phyloP scores from a whole-genome alignment of 371 early-diverging fungal genomes.

The Rhizopus arrhizus region DNA sequence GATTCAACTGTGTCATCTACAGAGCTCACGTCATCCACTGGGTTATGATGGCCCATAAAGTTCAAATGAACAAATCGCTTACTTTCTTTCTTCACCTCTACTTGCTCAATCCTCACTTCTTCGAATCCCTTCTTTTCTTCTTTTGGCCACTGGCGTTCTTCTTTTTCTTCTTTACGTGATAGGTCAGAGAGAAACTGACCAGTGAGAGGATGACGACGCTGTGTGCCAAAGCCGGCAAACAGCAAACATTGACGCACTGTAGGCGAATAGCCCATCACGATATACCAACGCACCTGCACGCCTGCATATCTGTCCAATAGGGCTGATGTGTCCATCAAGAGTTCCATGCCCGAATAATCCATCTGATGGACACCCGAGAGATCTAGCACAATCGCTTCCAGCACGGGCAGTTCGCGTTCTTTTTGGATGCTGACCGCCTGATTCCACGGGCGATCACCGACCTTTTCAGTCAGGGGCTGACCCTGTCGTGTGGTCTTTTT shows the following conservation, averaged over 20 bases:
- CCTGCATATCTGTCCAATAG: constrained; percentile 46
- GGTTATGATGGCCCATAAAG: no score
- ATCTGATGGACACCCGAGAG: constrained; percentile 76
- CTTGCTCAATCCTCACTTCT: no score
- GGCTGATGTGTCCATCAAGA: constrained; percentile 52
- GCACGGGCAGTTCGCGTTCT: constrained; percentile 44
- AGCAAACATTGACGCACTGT: constrained; percentile 34
- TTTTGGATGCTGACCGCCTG: constrained; percentile 19
- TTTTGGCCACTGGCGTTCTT: no score
- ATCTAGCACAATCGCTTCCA: constrained; percentile 80
- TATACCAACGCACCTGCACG: constrained; percentile 39
- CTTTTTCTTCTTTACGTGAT: no score
- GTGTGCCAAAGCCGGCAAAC: constrained; percentile 46
- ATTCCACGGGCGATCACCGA: constrained; percentile 58
- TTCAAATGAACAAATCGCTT: no score
- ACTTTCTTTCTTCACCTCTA: no score
- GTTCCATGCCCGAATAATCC: constrained; percentile 80
- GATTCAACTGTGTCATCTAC: no score
- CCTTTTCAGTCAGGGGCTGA: constrained; percentile 25
- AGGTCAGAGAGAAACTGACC: no score
- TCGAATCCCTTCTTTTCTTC: no score
- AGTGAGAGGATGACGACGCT: constrained; percentile 18
- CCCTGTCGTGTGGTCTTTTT: constrained; percentile 40
- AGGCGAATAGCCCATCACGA: constrained; percentile 29
- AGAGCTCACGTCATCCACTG: no score